These are phyloP conservation scores for Teunomyces barrocoloradensis DNA, from an alignment of 805 yeast species.

Conservation along the genomic window DNA sequence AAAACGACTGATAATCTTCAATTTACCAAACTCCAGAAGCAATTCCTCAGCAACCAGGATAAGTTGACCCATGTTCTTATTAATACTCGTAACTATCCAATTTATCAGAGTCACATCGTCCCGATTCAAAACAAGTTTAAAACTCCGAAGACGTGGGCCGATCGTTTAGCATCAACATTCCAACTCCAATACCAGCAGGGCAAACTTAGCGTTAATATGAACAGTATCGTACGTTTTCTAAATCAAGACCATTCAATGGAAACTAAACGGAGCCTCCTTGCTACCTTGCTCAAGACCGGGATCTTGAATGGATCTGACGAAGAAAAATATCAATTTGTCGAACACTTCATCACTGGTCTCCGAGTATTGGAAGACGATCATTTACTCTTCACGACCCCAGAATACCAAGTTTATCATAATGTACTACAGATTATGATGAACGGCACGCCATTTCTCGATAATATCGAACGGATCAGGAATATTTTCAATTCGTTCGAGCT, in stretches of 20 bases:
- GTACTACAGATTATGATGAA: conserved; percentile 18
- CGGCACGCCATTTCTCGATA: conserved; percentile 9
- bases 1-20: conserved; percentile 2
- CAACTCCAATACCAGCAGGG: conserved; percentile 16
- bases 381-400: conserved; percentile 15
- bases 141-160: conserved; percentile 19
- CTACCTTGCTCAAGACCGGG: conserved; percentile 15
- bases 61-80: conserved; percentile 25
- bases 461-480: conserved; percentile 8
- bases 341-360: conserved; percentile 16
- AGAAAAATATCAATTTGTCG: conserved; percentile 13
- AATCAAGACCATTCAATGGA: conserved; percentile 10
- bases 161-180: conserved; percentile 21
- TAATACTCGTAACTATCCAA: conserved; percentile 22
- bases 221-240: conserved; percentile 15
- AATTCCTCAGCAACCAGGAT: conserved; percentile 18
- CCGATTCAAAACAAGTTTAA: conserved; percentile 14
- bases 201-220: conserved; percentile 9
- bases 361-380: conserved; percentile 17
- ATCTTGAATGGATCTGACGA: conserved; percentile 14
- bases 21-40: conserved; percentile 14
- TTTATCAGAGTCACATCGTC: conserved; percentile 17
- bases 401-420: conserved; percentile 17
- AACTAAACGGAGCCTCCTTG: conserved; percentile 19
- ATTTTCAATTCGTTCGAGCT: conserved; percentile 5